phyloP scores from a whole-genome alignment of 352 stramenopile genomes.

The Globisporangium megalacanthum region DNA sequence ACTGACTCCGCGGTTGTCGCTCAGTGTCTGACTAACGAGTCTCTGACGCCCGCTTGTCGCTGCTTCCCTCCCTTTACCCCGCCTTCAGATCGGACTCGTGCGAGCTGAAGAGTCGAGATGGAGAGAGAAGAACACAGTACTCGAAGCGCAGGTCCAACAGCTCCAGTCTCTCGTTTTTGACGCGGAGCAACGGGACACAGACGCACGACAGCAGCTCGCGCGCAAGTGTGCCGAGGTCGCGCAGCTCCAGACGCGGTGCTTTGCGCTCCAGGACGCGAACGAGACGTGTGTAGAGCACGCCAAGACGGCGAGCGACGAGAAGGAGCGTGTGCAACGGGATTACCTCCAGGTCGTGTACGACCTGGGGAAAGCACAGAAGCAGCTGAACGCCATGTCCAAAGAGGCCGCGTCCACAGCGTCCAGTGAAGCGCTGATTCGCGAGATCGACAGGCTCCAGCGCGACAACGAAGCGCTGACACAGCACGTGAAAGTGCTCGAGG shows the following conservation, averaged over 20 bases:
- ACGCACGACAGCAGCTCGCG: constrained; percentile 16
- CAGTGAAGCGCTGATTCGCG: constrained; percentile 28
- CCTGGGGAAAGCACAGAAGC: constrained; percentile 35
- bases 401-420: constrained; percentile 21
- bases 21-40: no score
- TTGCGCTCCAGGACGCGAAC: constrained; percentile 27
- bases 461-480: constrained; percentile 25
- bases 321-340: constrained; percentile 41
- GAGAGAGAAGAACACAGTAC: constrained; percentile 13
- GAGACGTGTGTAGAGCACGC: constrained; percentile 28
- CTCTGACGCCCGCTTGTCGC: background rate
- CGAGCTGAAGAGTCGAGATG: constrained; percentile 14
- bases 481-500: constrained; percentile 26
- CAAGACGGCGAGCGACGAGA: constrained; percentile 24
- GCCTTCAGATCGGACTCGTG: constrained; percentile 7
- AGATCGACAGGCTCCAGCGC: constrained; percentile 25
- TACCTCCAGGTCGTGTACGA: constrained; percentile 47
- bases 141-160: constrained; percentile 20
- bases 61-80: no score
- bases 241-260: constrained; percentile 19
- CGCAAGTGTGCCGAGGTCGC: constrained; percentile 26
- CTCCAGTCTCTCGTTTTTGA: constrained; percentile 18
- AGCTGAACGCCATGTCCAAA: constrained; percentile 33
- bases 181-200: constrained; percentile 22
- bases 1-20: no score